phyloP scores from a whole-genome alignment of 2,329 filamentous ascomycete species.

The Leptographium flavum region DNA sequence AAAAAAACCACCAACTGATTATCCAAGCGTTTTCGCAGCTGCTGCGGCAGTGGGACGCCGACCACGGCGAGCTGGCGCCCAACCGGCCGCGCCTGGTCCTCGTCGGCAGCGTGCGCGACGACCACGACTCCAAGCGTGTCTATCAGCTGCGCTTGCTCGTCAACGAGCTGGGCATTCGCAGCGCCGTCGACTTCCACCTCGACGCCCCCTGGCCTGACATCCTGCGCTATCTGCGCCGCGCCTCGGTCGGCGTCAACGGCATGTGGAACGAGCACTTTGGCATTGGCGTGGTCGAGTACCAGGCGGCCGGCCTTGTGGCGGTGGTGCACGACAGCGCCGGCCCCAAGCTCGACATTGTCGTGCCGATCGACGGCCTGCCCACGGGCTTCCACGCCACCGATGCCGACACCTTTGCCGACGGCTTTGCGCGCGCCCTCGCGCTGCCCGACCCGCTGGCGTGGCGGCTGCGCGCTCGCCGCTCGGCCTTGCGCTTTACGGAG shows the following conservation, averaged over 20 bases:
- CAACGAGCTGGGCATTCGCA: conserved; percentile 73
- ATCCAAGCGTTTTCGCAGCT: conserved; percentile 74
- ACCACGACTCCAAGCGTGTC: conserved; percentile 64
- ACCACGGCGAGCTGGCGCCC: not conserved
- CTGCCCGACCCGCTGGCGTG: conserved; percentile 61
- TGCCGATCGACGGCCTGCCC: conserved; percentile 59
- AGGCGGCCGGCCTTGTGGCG: conserved; percentile 81
- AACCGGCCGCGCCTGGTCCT: conserved; percentile 53
- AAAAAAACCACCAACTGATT: conserved; percentile 89
- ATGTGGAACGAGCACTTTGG: conserved; percentile 99
- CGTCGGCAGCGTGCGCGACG: conserved; percentile 83
- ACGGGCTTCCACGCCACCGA: conserved; percentile 87
- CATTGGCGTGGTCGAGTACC: conserved; percentile 95
- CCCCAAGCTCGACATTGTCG: conserved; percentile 85
- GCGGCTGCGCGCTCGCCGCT: conserved; percentile 59
- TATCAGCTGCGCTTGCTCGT: conserved; percentile 78
- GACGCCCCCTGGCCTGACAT: conserved; percentile 86
- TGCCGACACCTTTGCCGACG: conserved; percentile 62
- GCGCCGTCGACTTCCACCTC: conserved; percentile 73
- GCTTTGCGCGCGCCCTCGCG: conserved; percentile 62
- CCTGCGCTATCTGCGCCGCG: conserved; percentile 59
- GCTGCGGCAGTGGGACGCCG: conserved; percentile 30
- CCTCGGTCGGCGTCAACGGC: conserved; percentile 81
- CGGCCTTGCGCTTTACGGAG: conserved; percentile 75
- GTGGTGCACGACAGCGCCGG: conserved; percentile 91